Evolutionary conservation across 2,329 filamentous ascomycete genomes (phyloP).

Genomic region (Hypoxylon sp.): DNA sequence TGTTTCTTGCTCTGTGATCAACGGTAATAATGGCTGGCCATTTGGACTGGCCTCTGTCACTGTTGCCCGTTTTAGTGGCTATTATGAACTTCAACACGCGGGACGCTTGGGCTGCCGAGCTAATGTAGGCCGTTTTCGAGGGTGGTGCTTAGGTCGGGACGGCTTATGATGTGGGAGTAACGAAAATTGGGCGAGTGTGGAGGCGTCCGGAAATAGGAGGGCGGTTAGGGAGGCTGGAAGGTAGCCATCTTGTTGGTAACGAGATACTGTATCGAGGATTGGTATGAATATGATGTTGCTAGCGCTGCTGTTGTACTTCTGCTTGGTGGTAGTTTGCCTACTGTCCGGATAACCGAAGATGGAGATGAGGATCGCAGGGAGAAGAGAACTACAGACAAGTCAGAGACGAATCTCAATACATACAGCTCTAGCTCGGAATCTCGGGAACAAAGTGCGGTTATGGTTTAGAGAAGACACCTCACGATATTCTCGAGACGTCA

Average conservation of each 20-base stretch:
- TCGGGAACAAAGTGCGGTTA: background rate
- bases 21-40: slow-evolving; percentile 73
- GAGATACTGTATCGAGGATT: background rate
- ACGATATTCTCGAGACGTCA: background rate
- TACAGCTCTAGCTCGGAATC: background rate
- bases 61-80: background rate
- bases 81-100: background rate
- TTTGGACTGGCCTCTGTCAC: slow-evolving; percentile 68
- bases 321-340: background rate
- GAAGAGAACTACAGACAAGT: background rate
- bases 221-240: background rate
- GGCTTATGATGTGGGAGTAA: background rate
- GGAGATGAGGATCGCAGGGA: background rate
- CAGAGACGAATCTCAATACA: background rate
- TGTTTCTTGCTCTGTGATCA: slow-evolving; percentile 72
- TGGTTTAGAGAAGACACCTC: background rate
- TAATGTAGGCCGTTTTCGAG: background rate
- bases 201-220: background rate
- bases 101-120: background rate
- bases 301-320: background rate
- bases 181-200: background rate
- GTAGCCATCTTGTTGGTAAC: background rate
- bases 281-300: background rate
- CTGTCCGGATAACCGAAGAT: background rate
- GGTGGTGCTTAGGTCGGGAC: background rate